Conservation (phyloP, 257 asterid genomes). For the Solanum chilense region DNA sequence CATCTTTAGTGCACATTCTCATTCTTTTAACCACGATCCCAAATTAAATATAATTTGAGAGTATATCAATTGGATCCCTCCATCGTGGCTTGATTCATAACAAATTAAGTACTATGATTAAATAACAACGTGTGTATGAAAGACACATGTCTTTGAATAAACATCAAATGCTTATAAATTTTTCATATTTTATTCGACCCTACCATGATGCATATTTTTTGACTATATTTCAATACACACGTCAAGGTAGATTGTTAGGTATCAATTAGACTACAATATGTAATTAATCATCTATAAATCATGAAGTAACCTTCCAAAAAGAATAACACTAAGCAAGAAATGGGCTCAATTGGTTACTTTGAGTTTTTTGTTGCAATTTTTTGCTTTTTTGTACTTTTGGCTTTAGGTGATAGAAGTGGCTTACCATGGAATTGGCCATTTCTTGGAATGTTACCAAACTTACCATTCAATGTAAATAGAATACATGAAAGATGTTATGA, state of each 20-base stretch:
- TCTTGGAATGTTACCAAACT: conserved; percentile 34
- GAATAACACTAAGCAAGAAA: neutral
- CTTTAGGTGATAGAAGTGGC: conserved; percentile 9
- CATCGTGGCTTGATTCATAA: no score
- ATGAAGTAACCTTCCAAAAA: neutral
- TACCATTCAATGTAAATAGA: conserved; percentile 9
- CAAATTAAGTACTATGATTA: neutral
- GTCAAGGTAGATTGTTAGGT: neutral
- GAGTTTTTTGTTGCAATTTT: conserved; percentile 22
- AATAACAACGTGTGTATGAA: neutral
- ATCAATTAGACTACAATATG: neutral
- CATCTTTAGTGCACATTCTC: no score
- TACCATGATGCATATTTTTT: neutral
- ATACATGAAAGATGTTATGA: conserved; percentile 24
- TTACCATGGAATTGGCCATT: conserved; percentile 27
- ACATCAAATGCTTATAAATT: neutral
- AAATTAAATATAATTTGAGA: no score
- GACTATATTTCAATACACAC: neutral
- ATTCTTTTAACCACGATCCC: no score
- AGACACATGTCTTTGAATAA: neutral
- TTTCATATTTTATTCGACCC: neutral
- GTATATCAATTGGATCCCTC: no score
- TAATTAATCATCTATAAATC: neutral
- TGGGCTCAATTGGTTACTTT: conserved; percentile 9
- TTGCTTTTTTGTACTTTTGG: conserved; percentile 6